A percentile compares a stretch with the other conserved stretches of the same genome.
Conservation (phyloP, 106 monocot genomes). For the Dendrobium huoshanense region DNA sequence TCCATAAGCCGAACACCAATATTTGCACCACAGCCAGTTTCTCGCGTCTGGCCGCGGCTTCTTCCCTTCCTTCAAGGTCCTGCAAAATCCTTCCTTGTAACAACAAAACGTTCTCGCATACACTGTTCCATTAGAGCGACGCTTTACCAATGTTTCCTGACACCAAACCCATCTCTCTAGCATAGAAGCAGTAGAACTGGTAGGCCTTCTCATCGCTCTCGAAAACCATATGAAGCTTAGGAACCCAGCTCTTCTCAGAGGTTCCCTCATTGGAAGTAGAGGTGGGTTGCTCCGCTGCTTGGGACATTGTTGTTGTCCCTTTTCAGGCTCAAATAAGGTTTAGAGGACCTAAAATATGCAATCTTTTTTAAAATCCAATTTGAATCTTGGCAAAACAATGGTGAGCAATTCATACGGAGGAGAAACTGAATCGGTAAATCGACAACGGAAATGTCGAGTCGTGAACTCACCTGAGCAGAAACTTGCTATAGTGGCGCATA, state of each 20-base stretch:
- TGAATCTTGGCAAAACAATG: not conserved
- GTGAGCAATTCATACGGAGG: not conserved
- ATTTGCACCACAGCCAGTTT: constrained; percentile 16
- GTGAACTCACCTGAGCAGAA: too few relatives aligned
- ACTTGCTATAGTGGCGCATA: too few relatives aligned
- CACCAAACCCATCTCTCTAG: constrained; percentile 15
- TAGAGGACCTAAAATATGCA: too few relatives aligned
- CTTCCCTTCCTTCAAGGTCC: constrained; percentile 18
- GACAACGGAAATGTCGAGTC: too few relatives aligned
- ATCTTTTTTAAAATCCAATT: not conserved
- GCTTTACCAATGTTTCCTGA: constrained; percentile 17
- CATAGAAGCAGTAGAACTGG: constrained; percentile 12
- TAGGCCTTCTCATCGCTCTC: constrained; percentile 21
- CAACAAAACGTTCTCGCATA: constrained; percentile 8
- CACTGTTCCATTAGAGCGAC: constrained; percentile 13
- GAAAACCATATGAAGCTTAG: constrained; percentile 17
- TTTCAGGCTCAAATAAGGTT: not conserved
- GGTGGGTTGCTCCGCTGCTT: not conserved
- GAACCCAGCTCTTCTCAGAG: constrained; percentile 9
- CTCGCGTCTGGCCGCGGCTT: constrained; percentile 8
- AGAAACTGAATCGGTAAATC: not conserved
- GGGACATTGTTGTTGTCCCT: not conserved
- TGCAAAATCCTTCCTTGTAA: constrained; percentile 14
- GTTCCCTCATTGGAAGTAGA: not conserved
- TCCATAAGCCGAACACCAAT: constrained; percentile 9